These are phyloP conservation scores for Gardenia jasminoides DNA, from an alignment of 257 asterid genomes.

Conservation along the genomic window DNA sequence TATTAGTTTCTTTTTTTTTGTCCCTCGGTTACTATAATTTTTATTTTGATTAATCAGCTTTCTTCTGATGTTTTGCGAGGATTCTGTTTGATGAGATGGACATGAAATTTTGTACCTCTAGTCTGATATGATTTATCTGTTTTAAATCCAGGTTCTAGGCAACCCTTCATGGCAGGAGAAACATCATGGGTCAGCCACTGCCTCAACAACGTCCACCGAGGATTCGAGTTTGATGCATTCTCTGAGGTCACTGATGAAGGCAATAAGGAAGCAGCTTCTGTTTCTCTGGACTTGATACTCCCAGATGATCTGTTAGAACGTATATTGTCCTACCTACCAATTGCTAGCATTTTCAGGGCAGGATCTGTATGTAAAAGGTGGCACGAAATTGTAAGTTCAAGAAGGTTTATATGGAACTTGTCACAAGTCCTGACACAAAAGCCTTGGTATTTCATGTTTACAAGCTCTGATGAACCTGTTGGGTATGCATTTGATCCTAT, in stretches of 20 bases:
- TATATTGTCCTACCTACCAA: constrained; percentile 70
- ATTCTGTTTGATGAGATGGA: neutral
- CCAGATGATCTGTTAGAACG: constrained; percentile 93
- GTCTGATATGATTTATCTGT: neutral
- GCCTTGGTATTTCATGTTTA: constrained; percentile 99
- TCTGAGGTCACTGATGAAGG: constrained; percentile 51
- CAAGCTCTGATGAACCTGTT: constrained; percentile 77
- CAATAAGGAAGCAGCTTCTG: constrained; percentile 37
- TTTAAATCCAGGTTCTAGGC: constrained; percentile 21
- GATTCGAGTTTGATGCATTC: constrained; percentile 37
- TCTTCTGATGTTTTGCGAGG: neutral
- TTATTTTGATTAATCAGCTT: neutral
- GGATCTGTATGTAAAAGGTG: constrained; percentile 84
- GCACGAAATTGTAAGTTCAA: constrained; percentile 71
- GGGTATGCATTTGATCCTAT: constrained; percentile 85
- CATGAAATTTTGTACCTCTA: neutral
- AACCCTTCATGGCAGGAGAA: constrained; percentile 67
- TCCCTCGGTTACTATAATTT: neutral
- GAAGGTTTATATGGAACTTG: constrained; percentile 64
- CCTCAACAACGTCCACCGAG: constrained; percentile 28
- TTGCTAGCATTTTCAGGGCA: constrained; percentile 76
- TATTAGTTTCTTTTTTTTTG: neutral
- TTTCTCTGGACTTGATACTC: constrained; percentile 60
- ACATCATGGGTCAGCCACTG: constrained; percentile 85
- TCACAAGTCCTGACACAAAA: constrained; percentile 49